Evolutionary conservation across 176 grass and related monocot species (phyloP), one percentile per base, ranked within the genome.

Genomic region (Olyra latifolia): DNA sequence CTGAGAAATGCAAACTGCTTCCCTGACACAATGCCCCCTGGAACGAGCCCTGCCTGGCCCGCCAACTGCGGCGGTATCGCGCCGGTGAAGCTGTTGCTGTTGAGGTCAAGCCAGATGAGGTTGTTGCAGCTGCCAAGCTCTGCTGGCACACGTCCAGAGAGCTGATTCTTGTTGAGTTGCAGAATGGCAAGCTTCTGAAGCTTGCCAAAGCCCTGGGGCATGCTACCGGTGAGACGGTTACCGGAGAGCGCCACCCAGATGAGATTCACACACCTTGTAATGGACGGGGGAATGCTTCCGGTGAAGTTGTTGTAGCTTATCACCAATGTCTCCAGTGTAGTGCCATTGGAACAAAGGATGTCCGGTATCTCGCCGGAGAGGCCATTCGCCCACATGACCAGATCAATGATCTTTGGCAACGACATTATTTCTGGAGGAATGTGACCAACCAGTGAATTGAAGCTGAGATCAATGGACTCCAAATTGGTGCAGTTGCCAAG

Each of bases 61-160:
- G 96, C 90, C 2, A 98, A 20, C 43, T 89, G 43, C 1, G 81
- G 12, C 1, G 96, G 90, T 66, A 98, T 89, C 0, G 54, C 39
- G 35, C 96, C 96, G 3, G 88, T 93, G 72, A 95, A 83, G 54
- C 12, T 10, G 66, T 99, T 99, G 90, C 84, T 93, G 66, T 92
- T 91, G 39, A 99, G 88, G 56, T 99, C 96, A 14, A 99, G 86
- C 96, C 96, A 99, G 72, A 99, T 99, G 75, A 99, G 92, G 69
- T 93, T 99, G 82, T 35, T 84, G 75, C 92, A 95, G 35, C 32
- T 82, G 19, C 96, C 96, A 28, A 99, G 85, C 76, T 89, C 96
- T 0, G 88, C 80, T 0, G 92, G 90, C 63, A 99, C 75, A 49
- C 11, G 60, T 0, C 96, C 96, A 0, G 90, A 86, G 40, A 99